Conservation (phyloP, 257 asterid genomes). For the Verbascum thapsus region DNA sequence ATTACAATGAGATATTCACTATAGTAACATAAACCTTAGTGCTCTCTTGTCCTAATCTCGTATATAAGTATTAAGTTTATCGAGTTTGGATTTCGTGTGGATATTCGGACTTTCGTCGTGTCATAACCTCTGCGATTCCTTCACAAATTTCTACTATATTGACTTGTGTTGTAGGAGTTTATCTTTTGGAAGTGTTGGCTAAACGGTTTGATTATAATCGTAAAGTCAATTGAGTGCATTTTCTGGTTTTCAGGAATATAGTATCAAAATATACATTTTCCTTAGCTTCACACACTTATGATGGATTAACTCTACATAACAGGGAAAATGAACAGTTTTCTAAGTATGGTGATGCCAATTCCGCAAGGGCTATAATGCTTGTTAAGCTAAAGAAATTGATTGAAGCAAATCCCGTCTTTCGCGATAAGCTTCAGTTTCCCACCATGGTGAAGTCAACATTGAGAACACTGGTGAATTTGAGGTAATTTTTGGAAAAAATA, state of each 20-base stretch:
- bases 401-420: constrained; percentile 59
- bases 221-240: constrained; percentile 1
- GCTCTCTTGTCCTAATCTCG: neutral
- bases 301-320: constrained; percentile 7
- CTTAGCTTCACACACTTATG: constrained; percentile 29
- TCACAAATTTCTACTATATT: neutral
- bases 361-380: constrained; percentile 55
- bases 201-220: constrained; percentile 4
- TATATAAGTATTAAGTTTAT: neutral
- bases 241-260: neutral
- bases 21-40: neutral
- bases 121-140: neutral
- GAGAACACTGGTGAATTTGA: constrained; percentile 61
- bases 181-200: neutral
- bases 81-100: neutral
- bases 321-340: constrained; percentile 66
- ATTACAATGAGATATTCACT: neutral
- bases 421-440: constrained; percentile 67
- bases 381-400: constrained; percentile 53
- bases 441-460: constrained; percentile 46
- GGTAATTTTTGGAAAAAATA: constrained; percentile 38
- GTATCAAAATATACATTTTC: constrained; percentile 8
- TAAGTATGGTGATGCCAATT: constrained; percentile 51
- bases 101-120: neutral
- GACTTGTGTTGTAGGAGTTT: constrained; percentile 10